Conservation (phyloP, 23 red algal species). For the Chondrus crispus region DNA sequence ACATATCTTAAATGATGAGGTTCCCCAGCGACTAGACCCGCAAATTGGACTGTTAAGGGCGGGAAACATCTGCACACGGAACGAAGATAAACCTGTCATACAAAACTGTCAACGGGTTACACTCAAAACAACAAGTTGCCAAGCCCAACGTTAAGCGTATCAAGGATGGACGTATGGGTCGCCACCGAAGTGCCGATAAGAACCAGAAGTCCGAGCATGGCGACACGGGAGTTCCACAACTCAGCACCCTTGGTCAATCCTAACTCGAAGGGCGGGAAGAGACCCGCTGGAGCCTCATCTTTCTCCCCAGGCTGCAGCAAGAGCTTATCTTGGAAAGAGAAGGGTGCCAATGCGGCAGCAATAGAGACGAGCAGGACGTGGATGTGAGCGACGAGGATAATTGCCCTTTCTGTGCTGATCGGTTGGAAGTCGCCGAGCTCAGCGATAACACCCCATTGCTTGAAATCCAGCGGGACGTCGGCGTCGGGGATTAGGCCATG, state of each 20-base stretch:
- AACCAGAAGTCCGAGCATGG: slow-evolving; percentile 82
- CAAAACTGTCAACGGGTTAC: too few relatives aligned
- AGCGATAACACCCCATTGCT: slow-evolving; percentile 68
- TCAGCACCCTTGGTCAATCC: slow-evolving; percentile 91
- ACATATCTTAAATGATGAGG: too few relatives aligned
- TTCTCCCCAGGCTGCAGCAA: slow-evolving; percentile 76
- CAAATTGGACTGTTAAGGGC: too few relatives aligned
- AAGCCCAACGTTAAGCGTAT: slow-evolving; percentile 71
- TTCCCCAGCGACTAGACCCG: too few relatives aligned
- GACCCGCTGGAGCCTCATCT: slow-evolving; percentile 82
- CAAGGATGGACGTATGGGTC: slow-evolving; percentile 67
- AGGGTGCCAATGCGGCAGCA: slow-evolving; percentile 85
- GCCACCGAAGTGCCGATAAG: slow-evolving; percentile 45
- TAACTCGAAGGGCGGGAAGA: slow-evolving; percentile 69
- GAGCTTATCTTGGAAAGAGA: slow-evolving; percentile 94
- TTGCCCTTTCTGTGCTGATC: slow-evolving; percentile 73
- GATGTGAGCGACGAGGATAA: slow-evolving; percentile 83
- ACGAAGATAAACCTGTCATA: too few relatives aligned
- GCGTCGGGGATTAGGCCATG: slow-evolving; percentile 82
- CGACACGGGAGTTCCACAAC: slow-evolving; percentile 83
- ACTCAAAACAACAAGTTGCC: slow-evolving; percentile 79
- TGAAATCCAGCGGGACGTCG: slow-evolving; percentile 41
- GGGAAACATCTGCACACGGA: too few relatives aligned
- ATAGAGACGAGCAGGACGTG: slow-evolving; percentile 85
- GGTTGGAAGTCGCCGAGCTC: slow-evolving; percentile 47